A percentile compares a stretch with the other conserved stretches of the same genome.
phyloP scores from a whole-genome alignment of 805 yeast genomes.

The Jamesozyma hellenica region DNA sequence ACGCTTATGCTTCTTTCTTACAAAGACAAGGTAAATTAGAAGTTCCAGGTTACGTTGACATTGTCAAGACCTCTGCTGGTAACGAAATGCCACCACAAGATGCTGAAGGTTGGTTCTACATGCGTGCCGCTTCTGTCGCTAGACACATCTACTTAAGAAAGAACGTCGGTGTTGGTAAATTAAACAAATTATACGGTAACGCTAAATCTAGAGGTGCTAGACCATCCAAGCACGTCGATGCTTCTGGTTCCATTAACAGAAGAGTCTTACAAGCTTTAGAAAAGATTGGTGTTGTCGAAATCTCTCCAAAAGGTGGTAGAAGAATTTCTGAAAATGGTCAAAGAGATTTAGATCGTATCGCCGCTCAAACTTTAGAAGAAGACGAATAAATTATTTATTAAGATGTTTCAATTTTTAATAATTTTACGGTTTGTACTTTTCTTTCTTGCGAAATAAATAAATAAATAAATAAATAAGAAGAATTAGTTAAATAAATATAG shows the following conservation, averaged over 20 bases:
- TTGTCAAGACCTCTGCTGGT: slow-evolving; percentile 97
- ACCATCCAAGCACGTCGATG: slow-evolving; percentile 96
- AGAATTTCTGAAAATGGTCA: slow-evolving; percentile 97
- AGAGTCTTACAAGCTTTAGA: slow-evolving; percentile 93
- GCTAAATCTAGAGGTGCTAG: slow-evolving; percentile 97
- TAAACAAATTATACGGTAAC: slow-evolving; percentile 98
- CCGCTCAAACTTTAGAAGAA: slow-evolving; percentile 92
- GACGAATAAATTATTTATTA: slow-evolving; percentile 41
- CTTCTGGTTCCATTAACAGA: slow-evolving; percentile 98
- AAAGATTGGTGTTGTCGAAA: slow-evolving; percentile 93
- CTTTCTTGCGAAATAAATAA: no score
- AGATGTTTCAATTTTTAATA: neutral
- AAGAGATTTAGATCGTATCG: slow-evolving; percentile 99
- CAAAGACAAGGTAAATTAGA: slow-evolving; percentile 99
- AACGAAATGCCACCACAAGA: slow-evolving; percentile 99
- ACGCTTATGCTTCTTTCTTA: slow-evolving; percentile 98
- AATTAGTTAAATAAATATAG: no score
- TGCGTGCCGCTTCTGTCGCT: slow-evolving; percentile 98
- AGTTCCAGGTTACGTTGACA: slow-evolving; percentile 98
- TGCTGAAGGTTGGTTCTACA: slow-evolving; percentile 98
- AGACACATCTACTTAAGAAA: slow-evolving; percentile 99
- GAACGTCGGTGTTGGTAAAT: slow-evolving; percentile 97
- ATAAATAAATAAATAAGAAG: no score
- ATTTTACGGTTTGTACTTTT: no score
- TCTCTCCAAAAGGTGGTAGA: slow-evolving; percentile 97